Evolutionary conservation across 495 filamentous ascomycete species (phyloP).

Genomic region (Xylaria curta): DNA sequence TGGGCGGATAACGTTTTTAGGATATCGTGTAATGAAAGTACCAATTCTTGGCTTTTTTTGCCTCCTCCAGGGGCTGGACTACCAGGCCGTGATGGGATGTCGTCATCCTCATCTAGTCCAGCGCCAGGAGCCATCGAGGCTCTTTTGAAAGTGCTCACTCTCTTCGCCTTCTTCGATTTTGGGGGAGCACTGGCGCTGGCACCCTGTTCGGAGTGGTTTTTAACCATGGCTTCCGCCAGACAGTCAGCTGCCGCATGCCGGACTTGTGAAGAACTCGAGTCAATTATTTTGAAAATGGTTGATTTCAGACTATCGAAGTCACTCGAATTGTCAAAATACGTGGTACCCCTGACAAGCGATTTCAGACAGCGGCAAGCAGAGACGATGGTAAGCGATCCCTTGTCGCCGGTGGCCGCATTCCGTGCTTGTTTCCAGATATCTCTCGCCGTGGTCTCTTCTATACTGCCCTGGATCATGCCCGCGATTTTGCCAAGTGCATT

Average conservation of each 20-base stretch:
- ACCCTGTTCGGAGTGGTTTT: constrained; percentile 73
- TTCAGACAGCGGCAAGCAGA: constrained; percentile 83
- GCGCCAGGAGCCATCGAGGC: constrained; percentile 58
- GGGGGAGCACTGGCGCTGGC: constrained; percentile 59
- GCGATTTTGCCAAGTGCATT: constrained; percentile 77
- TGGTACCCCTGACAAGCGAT: constrained; percentile 70
- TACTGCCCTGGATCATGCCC: constrained; percentile 71
- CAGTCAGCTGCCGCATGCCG: constrained; percentile 88
- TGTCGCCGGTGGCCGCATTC: constrained; percentile 77
- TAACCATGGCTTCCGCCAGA: constrained; percentile 77
- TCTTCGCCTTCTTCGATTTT: constrained; percentile 75
- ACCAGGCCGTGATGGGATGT: constrained; percentile 74
- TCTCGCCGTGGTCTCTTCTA: constrained; percentile 84
- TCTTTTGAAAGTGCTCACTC: constrained; percentile 70
- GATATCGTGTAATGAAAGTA: constrained; percentile 78
- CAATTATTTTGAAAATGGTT: constrained; percentile 82
- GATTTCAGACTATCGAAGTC: constrained; percentile 89
- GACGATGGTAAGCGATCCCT: constrained; percentile 79
- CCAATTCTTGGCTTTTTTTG: constrained; percentile 73
- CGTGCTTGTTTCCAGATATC: constrained; percentile 94
- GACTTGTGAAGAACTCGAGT: constrained; percentile 74
- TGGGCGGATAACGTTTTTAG: constrained; percentile 81
- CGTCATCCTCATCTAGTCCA: constrained; percentile 74
- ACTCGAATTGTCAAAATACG: constrained; percentile 84
- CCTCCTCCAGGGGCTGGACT: constrained; percentile 66